These are phyloP conservation scores for Pythium folliculosum DNA, from an alignment of 352 stramenopile genomes.

Conservation along the genomic window DNA sequence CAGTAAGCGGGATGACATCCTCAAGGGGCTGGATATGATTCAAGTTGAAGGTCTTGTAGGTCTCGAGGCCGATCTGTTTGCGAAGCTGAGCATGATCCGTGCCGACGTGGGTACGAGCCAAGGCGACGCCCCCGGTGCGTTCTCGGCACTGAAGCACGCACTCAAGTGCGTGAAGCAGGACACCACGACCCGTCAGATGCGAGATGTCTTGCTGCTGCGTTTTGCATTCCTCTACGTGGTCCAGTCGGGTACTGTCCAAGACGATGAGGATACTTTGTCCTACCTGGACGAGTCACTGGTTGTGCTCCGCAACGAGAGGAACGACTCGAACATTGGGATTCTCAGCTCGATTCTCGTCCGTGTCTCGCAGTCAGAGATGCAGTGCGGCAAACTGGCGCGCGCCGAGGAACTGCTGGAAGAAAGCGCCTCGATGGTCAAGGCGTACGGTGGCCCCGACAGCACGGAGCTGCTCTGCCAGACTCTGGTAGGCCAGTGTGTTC, in stretches of 20 bases:
- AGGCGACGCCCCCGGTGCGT: slow-evolving; percentile 4
- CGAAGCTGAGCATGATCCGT: slow-evolving; percentile 22
- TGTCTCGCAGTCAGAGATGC: slow-evolving; percentile 25
- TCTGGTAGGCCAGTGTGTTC: slow-evolving; percentile 57
- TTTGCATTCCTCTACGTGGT: slow-evolving; percentile 25
- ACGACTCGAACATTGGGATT: slow-evolving; percentile 11
- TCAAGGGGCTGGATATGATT: slow-evolving; percentile 21
- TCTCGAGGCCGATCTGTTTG: slow-evolving; percentile 20
- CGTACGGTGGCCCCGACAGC: slow-evolving; percentile 9
- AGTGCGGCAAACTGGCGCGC: slow-evolving; percentile 1
- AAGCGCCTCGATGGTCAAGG: slow-evolving; percentile 12
- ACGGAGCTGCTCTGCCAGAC: slow-evolving; percentile 42
- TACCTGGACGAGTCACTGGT: slow-evolving; percentile 24
- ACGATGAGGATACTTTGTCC: slow-evolving; percentile 14
- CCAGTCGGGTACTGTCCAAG: slow-evolving; percentile 4
- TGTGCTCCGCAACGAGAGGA: slow-evolving; percentile 4
- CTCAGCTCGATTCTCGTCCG: slow-evolving; percentile 15
- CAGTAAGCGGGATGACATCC: slow-evolving; percentile 17
- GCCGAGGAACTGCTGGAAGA: slow-evolving; percentile 24
- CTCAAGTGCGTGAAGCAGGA: slow-evolving; percentile 21
- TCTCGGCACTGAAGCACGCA: slow-evolving; percentile 13
- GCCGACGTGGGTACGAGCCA: slow-evolving; percentile 13
- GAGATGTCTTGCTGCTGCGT: slow-evolving; percentile 15
- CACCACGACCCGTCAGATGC: slow-evolving; percentile 3
- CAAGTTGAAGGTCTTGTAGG: slow-evolving; percentile 24